Evolutionary conservation across 1,284 basidiomycete genomes (phyloP), one percentile per base, ranked within the genome.

Genomic region (Ustilago trichophora): DNA sequence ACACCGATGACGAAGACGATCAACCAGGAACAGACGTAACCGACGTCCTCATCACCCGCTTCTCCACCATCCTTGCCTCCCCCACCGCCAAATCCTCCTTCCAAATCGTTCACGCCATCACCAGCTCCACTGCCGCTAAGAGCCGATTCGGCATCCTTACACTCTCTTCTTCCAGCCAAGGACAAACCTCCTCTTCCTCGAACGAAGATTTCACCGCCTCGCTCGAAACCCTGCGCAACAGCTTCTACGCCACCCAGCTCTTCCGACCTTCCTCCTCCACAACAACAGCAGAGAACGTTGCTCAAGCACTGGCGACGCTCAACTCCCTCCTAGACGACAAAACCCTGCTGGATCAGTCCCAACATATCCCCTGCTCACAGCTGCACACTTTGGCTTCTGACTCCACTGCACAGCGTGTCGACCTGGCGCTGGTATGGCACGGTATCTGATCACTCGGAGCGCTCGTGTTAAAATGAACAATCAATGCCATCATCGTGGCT

Each of bases 1-100:
- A 48, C 12, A 67, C 57, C 22, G 70, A 70, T 31, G 66, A 66
- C 41, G 73, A 75, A 8, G 71, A 63, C 24, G 45, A 62, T 19
- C 50, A 69, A 29, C 59, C 51, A 24, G 46, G 40, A 21, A 16
- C 22, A 32, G 64, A 71, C 19, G 53, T 57, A 0, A 27, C 37
- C n/a, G 49, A 55, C 32, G 51, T 48, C 10, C 7, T 7, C 34
- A 37, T 54, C 40, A 34, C 22, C 13, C 57, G 16, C 1, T 11
- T 21, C 16, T 16, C 16, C 21, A 15, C 35, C 33, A 16, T 42
- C 19, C 24, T 52, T 9, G 18, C 25, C 12, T 29, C 25, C 11
- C 18, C 31, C 16, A 29, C 3, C 31, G 36, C n/a, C n/a, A n/a
- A 35, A n/a, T 11, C 33, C 25, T 15, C 27, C 15, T n/a, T 41